Evolutionary conservation across 495 filamentous ascomycete species (phyloP).

Genomic region (Penicillium macrosclerotiorum): DNA sequence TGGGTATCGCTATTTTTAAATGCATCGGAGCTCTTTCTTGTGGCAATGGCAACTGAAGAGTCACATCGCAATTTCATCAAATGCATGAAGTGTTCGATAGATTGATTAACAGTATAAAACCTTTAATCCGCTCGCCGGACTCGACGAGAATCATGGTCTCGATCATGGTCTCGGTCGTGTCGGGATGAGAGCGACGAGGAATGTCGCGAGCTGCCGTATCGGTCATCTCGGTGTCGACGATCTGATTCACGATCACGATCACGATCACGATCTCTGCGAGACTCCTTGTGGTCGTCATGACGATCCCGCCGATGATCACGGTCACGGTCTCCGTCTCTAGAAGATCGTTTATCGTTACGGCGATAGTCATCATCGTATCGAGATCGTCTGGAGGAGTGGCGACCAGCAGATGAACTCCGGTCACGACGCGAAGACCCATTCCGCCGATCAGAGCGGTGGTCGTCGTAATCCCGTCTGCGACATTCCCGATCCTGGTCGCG

Average conservation of each 20-base stretch:
- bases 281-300: constrained; percentile 25
- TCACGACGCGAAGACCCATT: constrained; percentile 36
- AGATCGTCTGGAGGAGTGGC: constrained; percentile 32
- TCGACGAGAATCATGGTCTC: constrained; percentile 32
- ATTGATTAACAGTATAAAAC: neutral
- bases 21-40: neutral
- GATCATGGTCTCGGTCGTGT: constrained; percentile 32
- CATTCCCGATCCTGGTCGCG: constrained; percentile 33
- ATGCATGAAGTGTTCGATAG: constrained; percentile 2
- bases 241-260: constrained; percentile 32
- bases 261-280: constrained; percentile 36
- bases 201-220: constrained; percentile 34
- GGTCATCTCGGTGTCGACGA: constrained; percentile 32
- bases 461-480: constrained; percentile 29
- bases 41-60: neutral
- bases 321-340: constrained; percentile 30
- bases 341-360: constrained; percentile 31
- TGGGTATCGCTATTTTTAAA: constrained; percentile 25
- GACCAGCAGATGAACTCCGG: constrained; percentile 34
- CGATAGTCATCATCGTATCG: constrained; percentile 32
- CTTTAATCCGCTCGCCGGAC: constrained; percentile 32
- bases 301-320: constrained; percentile 29
- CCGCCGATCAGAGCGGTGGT: constrained; percentile 29
- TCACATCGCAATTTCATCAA: constrained; percentile 4
- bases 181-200: constrained; percentile 33